Evolutionary conservation across 2,329 filamentous ascomycete genomes (phyloP).

Genomic region (Venturia pyrina): DNA sequence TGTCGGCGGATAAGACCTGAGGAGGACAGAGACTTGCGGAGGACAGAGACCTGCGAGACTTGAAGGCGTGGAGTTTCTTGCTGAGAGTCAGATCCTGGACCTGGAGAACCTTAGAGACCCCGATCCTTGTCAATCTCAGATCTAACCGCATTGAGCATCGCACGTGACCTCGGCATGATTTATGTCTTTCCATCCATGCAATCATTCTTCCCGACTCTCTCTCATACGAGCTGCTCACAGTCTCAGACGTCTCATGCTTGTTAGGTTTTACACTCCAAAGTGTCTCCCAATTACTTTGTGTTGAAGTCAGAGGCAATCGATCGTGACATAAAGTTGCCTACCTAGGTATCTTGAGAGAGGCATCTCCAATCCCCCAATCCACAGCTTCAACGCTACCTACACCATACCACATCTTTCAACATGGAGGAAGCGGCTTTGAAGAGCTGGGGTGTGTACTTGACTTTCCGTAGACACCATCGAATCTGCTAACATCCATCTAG

Average conservation of each 20-base stretch:
- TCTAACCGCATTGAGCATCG: too few relatives aligned
- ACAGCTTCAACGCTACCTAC: neutral
- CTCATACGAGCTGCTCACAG: neutral
- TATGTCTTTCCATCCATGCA: neutral
- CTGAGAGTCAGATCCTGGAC: too few relatives aligned
- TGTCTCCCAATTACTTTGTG: neutral
- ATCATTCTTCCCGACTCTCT: neutral
- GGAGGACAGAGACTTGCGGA: too few relatives aligned
- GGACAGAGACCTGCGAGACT: too few relatives aligned
- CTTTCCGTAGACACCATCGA: neutral
- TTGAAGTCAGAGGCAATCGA: neutral
- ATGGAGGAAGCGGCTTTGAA: slow-evolving; percentile 47
- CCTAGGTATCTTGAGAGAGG: neutral
- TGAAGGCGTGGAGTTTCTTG: too few relatives aligned
- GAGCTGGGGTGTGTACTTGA: slow-evolving; percentile 45
- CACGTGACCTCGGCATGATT: neutral
- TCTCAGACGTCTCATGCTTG: neutral
- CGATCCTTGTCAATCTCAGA: neutral
- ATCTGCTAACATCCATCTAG: slow-evolving; percentile 51
- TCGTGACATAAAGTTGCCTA: neutral
- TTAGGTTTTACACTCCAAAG: neutral
- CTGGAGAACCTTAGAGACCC: too few relatives aligned
- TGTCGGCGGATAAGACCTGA: neutral
- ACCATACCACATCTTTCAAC: slow-evolving; percentile 3
- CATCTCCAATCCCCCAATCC: neutral